A percentile compares a stretch with the other conserved stretches of the same genome.
Evolutionary conservation across 2,329 filamentous ascomycete species (phyloP).

Genomic region (Hypoxylon rubiginosum): DNA sequence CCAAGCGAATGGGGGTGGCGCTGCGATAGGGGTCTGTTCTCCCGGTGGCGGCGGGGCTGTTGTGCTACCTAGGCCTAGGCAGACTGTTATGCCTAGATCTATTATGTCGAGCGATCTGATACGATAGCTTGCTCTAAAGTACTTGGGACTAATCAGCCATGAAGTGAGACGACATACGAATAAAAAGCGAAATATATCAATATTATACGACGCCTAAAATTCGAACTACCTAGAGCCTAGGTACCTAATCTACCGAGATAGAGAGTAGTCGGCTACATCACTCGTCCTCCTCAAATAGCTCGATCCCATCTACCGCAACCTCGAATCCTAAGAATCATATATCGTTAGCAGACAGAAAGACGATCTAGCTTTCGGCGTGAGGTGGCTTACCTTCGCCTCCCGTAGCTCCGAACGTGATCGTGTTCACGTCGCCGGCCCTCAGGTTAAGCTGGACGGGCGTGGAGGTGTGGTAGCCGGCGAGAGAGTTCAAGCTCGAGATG

Average conservation of each 20-base stretch:
- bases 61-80: no score
- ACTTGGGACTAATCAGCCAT: background rate
- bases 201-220: background rate
- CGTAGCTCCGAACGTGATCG: conserved; percentile 53
- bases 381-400: conserved; percentile 47
- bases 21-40: no score
- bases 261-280: background rate
- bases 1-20: no score
- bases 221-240: background rate
- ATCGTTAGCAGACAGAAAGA: conserved; percentile 24
- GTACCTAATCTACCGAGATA: background rate
- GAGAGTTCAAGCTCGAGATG: conserved; percentile 54
- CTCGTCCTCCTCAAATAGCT: conserved; percentile 45
- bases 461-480: conserved; percentile 54
- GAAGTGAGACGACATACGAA: background rate
- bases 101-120: background rate
- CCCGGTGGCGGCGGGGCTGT: background rate
- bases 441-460: conserved; percentile 53
- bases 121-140: no score
- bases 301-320: conserved; percentile 42
- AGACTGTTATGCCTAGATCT: no score
- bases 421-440: conserved; percentile 51
- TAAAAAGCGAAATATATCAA: background rate
- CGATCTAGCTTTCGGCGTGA: background rate
- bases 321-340: conserved; percentile 41